Evolutionary conservation across 2,329 filamentous ascomycete genomes (phyloP), one percentile per base, ranked within the genome.

Genomic region (Aspergillus sp.): DNA sequence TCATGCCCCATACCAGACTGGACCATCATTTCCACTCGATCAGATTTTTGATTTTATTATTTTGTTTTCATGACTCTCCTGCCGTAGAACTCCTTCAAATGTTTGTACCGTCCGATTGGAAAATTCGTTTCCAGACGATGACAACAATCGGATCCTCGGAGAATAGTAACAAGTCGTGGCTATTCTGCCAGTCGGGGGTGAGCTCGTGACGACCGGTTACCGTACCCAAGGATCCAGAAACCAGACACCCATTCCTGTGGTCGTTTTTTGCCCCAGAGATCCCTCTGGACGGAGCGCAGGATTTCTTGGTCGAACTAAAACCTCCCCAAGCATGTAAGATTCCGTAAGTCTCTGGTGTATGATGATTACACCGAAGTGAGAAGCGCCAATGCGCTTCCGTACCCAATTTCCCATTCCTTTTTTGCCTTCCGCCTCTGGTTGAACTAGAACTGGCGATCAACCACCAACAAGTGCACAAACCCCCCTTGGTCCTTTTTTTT

Each of bases 401-500:
- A 50, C 45, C 49, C 49, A 57, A 58, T 57, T 58, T 50, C 47
- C 51, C 61, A 67, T 67, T 66, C 63, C 60, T 62, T 42, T 38
- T 38, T 62, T 62, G 48, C 60, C 56, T 61, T 63, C 57, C 53
- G 50, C 54, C 55, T 42, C 16, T 57, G 56, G 56, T 58, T 56
- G 55, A 57, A 62, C 54, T 57, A 58, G 54, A 54, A 51, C 53
- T 61, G 61, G 55, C 57, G 62, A 68, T 63, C 64, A 67, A 64
- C 64, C 62, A 66, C 64, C 52, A 43, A 43, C 46, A 49, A 52
- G 56, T 58, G 61, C 63, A 62, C 61, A 62, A 62, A 60, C 58
- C 56, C 58, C 57, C 58, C 43, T 58, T 56, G 43, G 45, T 49
- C 47, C 45, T 53, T 56, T 47, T 29, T 25, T 25, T 10, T 29